Percentiles rank a stretch among this genome's conserved stretches.
Conservation (phyloP, 2,329 filamentous ascomycete genomes). For the Lasiodiplodia hormozganensis region DNA sequence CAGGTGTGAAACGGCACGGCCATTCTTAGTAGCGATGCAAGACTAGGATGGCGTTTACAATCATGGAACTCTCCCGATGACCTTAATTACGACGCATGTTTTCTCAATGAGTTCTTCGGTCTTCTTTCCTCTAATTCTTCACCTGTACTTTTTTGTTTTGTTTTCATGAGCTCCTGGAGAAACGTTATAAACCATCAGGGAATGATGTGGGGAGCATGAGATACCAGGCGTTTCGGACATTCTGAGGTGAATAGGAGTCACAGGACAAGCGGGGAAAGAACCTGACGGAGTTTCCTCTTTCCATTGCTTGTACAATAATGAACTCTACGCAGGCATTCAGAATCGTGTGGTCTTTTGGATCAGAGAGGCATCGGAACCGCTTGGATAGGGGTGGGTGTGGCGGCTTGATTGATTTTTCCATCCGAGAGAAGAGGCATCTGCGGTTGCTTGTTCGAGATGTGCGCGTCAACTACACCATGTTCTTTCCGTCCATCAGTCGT, state of each 20-base stretch:
- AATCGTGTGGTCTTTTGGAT: background rate
- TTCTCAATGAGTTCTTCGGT: background rate
- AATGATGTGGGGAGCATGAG: constrained; percentile 16
- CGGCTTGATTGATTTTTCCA: background rate
- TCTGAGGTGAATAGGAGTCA: background rate
- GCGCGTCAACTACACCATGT: background rate
- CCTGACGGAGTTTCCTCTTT: background rate
- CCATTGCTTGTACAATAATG: constrained; percentile 13
- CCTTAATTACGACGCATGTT: constrained; percentile 17
- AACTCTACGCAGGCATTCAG: background rate
- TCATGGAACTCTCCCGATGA: constrained; percentile 1
- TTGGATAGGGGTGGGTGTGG: background rate
- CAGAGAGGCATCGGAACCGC: background rate
- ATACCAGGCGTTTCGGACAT: constrained; percentile 23
- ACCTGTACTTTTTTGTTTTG: constrained; percentile 3
- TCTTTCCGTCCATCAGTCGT: background rate
- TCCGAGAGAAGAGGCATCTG: background rate
- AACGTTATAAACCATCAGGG: background rate
- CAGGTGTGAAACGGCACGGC: background rate
- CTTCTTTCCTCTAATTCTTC: background rate
- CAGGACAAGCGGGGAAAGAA: background rate
- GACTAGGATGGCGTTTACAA: background rate
- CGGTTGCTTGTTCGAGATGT: background rate
- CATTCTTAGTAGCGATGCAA: background rate
- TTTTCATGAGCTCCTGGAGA: background rate